phyloP scores from a whole-genome alignment of 176 grass and related monocot species.

The Ensete ventricosum region DNA sequence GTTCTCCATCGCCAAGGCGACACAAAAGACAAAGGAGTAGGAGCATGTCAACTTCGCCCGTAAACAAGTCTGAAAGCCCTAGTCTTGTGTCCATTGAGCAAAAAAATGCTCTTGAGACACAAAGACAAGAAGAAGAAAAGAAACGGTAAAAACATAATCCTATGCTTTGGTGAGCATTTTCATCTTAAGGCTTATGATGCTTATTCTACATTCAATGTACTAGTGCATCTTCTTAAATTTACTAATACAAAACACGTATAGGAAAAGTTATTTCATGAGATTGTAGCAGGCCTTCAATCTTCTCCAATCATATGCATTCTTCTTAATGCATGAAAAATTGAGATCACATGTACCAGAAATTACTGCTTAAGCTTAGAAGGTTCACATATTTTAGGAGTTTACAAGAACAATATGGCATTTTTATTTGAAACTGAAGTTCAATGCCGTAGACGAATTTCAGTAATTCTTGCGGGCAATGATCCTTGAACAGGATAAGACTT shows the following conservation, averaged over 20 bases:
- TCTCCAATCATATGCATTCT: not conserved
- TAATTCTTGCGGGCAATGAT: too few relatives aligned
- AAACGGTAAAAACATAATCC: constrained; percentile 75
- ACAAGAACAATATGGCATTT: not conserved
- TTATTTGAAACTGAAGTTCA: not conserved
- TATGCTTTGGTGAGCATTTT: constrained; percentile 17
- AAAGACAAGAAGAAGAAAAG: constrained; percentile 89
- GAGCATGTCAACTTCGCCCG: constrained; percentile 38
- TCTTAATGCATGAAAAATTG: not conserved
- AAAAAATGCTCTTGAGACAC: constrained; percentile 59
- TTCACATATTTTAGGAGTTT: not conserved
- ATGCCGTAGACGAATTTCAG: too few relatives aligned
- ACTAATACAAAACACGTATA: not conserved
- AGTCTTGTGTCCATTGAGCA: constrained; percentile 31
- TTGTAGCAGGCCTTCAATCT: not conserved
- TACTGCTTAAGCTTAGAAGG: not conserved
- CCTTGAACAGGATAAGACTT: too few relatives aligned
- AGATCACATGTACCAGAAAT: not conserved
- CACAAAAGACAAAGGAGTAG: constrained; percentile 65
- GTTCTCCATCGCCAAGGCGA: constrained; percentile 40
- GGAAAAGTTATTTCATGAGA: not conserved
- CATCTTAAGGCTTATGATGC: not conserved
- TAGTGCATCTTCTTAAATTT: not conserved
- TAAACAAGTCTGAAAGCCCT: constrained; percentile 35
- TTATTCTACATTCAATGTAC: not conserved